Conservation (phyloP, 768 basidiomycete genomes). For the Lactifluus echinatus region DNA sequence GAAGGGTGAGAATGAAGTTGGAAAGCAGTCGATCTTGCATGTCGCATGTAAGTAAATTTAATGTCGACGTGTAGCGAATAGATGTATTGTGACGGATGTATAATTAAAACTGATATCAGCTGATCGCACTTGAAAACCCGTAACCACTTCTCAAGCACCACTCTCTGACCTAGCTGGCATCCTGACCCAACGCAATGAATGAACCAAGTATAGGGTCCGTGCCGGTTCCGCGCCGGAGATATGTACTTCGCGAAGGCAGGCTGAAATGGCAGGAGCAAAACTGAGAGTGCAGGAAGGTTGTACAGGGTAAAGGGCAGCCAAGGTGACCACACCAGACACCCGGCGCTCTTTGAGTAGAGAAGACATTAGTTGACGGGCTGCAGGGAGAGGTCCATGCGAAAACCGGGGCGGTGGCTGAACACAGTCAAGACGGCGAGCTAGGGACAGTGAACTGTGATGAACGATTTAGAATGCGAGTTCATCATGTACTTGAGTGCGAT, state of each 20-base stretch:
- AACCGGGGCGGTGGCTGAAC: conserved; percentile 54
- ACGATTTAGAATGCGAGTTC: conserved; percentile 37
- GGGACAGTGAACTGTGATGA: conserved; percentile 50
- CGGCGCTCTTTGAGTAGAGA: conserved; percentile 42
- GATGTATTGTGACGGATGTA: not conserved
- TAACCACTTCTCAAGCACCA: conserved; percentile 16
- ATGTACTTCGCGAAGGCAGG: conserved; percentile 41
- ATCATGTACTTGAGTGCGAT: not conserved
- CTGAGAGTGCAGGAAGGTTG: conserved; percentile 43
- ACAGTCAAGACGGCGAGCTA: conserved; percentile 51
- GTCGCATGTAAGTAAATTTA: too few species aligned
- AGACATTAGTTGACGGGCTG: conserved; percentile 50
- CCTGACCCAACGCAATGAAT: not conserved
- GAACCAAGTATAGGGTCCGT: conserved; percentile 24
- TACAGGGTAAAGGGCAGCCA: conserved; percentile 50
- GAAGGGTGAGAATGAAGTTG: too few species aligned
- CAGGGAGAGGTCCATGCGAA: conserved; percentile 44
- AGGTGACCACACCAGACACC: conserved; percentile 39
- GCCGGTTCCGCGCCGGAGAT: conserved; percentile 25
- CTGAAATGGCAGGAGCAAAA: conserved; percentile 47
- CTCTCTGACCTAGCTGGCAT: not conserved
- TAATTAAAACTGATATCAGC: not conserved
- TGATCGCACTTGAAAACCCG: not conserved
- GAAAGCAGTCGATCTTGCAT: too few species aligned
- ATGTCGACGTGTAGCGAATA: too few species aligned